Conservation (phyloP, 345 rosid genomes). For the Aurinia saxatilis region DNA sequence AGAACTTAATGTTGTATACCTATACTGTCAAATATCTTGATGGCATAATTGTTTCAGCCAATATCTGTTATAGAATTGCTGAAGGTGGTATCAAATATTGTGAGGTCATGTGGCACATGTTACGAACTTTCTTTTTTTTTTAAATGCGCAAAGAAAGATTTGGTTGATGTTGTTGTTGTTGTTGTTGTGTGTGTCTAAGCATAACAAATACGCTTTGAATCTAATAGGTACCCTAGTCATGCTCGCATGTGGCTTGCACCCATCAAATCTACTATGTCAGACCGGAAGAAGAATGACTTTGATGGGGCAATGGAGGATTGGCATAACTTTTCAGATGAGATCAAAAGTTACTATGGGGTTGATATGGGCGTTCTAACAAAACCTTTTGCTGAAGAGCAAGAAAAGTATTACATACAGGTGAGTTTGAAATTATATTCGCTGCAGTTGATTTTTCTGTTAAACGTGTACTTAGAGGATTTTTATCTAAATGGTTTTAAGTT, state of each 20-base stretch:
- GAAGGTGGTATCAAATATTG: background rate
- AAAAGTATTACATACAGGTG: slow-evolving; percentile 79
- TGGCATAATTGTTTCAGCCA: too few relatives aligned
- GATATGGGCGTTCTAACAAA: slow-evolving; percentile 66
- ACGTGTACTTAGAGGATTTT: background rate
- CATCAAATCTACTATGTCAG: slow-evolving; percentile 59
- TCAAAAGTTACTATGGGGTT: slow-evolving; percentile 62
- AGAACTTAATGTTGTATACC: background rate
- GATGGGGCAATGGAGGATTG: slow-evolving; percentile 89
- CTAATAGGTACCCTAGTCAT: slow-evolving; percentile 93
- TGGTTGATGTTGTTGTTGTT: background rate
- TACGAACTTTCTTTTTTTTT: background rate
- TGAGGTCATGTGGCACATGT: background rate
- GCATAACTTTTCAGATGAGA: slow-evolving; percentile 61
- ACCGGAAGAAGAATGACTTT: slow-evolving; percentile 54
- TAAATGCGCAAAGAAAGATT: background rate
- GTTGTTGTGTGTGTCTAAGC: background rate
- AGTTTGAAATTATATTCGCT: slow-evolving; percentile 8
- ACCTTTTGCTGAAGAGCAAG: slow-evolving; percentile 79
- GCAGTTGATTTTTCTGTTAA: background rate
- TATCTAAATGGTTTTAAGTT: background rate
- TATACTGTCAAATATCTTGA: background rate
- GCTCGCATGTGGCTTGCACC: slow-evolving; percentile 99
- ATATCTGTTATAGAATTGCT: background rate
- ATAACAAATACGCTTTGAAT: slow-evolving; percentile 14